Conservation (phyloP, 2,329 filamentous ascomycete species). For the Aureobasidium sp. region DNA sequence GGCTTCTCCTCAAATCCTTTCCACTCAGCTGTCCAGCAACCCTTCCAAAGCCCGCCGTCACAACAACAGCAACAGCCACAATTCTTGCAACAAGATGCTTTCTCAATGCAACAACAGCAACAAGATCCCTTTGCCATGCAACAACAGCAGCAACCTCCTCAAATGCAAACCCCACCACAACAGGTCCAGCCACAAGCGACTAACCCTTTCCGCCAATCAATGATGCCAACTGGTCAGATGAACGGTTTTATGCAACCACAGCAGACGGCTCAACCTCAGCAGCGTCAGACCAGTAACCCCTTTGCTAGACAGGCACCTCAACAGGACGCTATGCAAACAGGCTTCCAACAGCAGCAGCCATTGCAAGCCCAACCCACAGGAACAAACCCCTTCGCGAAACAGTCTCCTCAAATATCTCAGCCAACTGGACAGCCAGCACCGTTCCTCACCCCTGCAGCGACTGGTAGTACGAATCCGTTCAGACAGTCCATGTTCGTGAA, state of each 20-base stretch:
- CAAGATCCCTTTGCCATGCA: slow-evolving; percentile 11
- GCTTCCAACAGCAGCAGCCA: slow-evolving; percentile 19
- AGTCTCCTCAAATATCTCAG: slow-evolving; percentile 38
- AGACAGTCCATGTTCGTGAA: slow-evolving; percentile 85
- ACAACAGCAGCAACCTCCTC: slow-evolving; percentile 41
- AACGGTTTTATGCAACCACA: slow-evolving; percentile 14
- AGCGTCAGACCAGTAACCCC: slow-evolving; percentile 34
- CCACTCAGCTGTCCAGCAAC: neutral
- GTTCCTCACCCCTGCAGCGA: slow-evolving; percentile 56
- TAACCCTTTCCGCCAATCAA: slow-evolving; percentile 91
- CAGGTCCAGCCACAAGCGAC: slow-evolving; percentile 53
- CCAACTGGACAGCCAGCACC: slow-evolving; percentile 29
- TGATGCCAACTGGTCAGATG: slow-evolving; percentile 47
- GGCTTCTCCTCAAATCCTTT: slow-evolving; percentile 31
- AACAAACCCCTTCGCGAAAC: slow-evolving; percentile 59
- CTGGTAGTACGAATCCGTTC: slow-evolving; percentile 90
- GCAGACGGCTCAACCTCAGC: slow-evolving; percentile 17
- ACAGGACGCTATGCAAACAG: slow-evolving; percentile 21
- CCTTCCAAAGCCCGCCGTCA: neutral
- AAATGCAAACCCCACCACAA: slow-evolving; percentile 29
- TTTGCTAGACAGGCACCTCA: slow-evolving; percentile 54
- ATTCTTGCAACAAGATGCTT: neutral
- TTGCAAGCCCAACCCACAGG: slow-evolving; percentile 54
- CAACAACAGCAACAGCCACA: slow-evolving; percentile 18
- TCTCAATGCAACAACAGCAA: slow-evolving; percentile 25